Conservation (phyloP, 2,329 filamentous ascomycete species). For the Orbilia javanica region DNA sequence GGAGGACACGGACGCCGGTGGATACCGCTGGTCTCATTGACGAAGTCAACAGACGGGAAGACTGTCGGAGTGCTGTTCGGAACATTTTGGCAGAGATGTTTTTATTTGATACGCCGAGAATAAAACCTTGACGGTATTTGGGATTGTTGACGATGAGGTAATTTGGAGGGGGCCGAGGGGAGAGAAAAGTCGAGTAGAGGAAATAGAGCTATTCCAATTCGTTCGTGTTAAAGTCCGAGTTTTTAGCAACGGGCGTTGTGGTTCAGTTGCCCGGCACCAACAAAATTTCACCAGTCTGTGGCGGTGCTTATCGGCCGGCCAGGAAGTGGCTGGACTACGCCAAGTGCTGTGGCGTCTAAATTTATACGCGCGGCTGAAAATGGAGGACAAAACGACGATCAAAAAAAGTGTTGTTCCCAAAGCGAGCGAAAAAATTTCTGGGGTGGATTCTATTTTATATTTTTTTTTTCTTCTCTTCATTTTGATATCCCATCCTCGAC, state of each 20-base stretch:
- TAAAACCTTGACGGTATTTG: not conserved
- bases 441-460: not conserved
- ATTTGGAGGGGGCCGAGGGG: not conserved
- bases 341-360: not conserved
- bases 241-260: slow-evolving; percentile 5
- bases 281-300: slow-evolving; percentile 5
- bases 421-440: slow-evolving; percentile 18
- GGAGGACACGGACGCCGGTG: slow-evolving; percentile 72
- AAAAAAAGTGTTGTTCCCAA: not conserved
- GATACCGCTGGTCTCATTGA: slow-evolving; percentile 71
- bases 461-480: not conserved
- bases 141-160: slow-evolving; percentile 7
- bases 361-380: slow-evolving; percentile 19
- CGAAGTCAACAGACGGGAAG: slow-evolving; percentile 71
- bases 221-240: slow-evolving; percentile 41
- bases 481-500: slow-evolving; percentile 3
- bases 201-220: slow-evolving; percentile 37
- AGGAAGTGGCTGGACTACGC: not conserved
- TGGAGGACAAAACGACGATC: slow-evolving; percentile 10
- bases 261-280: not conserved
- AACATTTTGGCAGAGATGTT: slow-evolving; percentile 76
- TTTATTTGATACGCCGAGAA: not conserved
- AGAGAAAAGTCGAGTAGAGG: not conserved
- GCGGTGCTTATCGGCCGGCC: not conserved
- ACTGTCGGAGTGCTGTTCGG: slow-evolving; percentile 85